Base-by-base conservation (phyloP, 768 basidiomycete species). In the Gelatoporia subvermispora region DNA sequence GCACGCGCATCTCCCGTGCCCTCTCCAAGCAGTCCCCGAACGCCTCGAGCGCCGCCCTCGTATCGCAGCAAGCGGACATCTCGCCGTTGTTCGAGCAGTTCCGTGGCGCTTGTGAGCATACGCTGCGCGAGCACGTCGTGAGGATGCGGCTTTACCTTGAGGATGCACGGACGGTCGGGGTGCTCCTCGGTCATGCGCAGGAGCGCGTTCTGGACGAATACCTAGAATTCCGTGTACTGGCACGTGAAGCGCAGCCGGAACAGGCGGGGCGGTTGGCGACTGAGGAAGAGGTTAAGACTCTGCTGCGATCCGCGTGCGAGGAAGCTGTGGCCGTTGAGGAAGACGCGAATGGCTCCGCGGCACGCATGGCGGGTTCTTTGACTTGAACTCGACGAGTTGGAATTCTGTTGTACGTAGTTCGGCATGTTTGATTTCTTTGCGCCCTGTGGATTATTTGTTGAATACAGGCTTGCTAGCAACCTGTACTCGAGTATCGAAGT, bases 191-290 rank as follows among this genome's bases (percentile, higher is more conserved):
- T 24, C 92, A 93, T 54, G 74, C 88, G 21, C 73, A 82, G 64
- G 88, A 86, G 39, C 78, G 82, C 25, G 75, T 96, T 16, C 75
- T 82, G 53, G 83, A 87, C 44, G 78, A 78, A 28, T 96, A 94
- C 66, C 73, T 76, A 57, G 73, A 74, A 21, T 96, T 91, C 70
- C 69, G 82, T 55, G 38, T 48, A n/a, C 45, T 52, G 20, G 43
- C 55, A 13, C 47, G 53, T 49, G 49, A 53, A 17, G 38, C 51
- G 42, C 55, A 57, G 25, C 41, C 41, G 3, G 22, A 15, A 8
- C 45, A n/a, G 38, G 46, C 3, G 25, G 36, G 18, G 36, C 34
- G 38, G 46, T 47, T 58, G 7, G 43, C 51, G 5, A 57, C 48
- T 11, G 62, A 58, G 38, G 53, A 60, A 23, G 41, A 17, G 15